These are phyloP conservation scores for Jatropha podagrica DNA, from an alignment of 441 rosid genomes.

Conservation along the genomic window DNA sequence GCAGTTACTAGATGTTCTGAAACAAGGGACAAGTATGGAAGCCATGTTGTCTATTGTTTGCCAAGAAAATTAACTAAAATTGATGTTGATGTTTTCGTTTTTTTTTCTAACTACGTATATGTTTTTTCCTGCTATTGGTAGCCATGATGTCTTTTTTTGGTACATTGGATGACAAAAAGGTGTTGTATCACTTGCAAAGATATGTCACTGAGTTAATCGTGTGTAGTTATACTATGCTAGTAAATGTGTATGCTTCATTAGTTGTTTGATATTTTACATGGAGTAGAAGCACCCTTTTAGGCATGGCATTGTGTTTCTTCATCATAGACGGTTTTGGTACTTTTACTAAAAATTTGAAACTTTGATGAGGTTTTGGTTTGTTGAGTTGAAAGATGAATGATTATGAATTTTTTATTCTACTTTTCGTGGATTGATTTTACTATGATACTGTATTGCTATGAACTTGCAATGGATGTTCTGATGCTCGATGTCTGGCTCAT, in stretches of 20 bases:
- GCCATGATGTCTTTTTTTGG: not conserved
- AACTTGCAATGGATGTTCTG: not conserved
- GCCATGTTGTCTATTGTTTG: not conserved
- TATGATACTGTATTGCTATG: not conserved
- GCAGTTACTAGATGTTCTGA: slow-evolving; percentile 2
- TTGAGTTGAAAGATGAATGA: slow-evolving; percentile 6
- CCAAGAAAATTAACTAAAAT: not conserved
- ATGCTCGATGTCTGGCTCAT: not conserved
- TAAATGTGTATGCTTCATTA: not conserved
- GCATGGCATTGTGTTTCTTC: not conserved
- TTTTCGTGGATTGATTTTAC: slow-evolving; percentile 2
- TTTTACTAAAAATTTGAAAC: slow-evolving; percentile 1
- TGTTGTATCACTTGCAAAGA: not conserved
- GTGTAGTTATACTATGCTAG: slow-evolving; percentile 1
- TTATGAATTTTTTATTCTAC: not conserved
- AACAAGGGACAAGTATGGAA: slow-evolving; percentile 1
- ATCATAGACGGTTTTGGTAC: not conserved
- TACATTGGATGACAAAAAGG: not conserved
- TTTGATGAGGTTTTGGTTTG: slow-evolving; percentile 7
- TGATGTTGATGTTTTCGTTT: not conserved
- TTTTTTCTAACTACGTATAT: too few species aligned
- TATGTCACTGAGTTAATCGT: not conserved
- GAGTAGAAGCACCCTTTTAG: not conserved
- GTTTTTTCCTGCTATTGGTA: not conserved
- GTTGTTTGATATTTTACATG: not conserved